These are phyloP conservation scores for Martiniozyma abietophila DNA, from an alignment of 805 yeast species.

Conservation along the genomic window DNA sequence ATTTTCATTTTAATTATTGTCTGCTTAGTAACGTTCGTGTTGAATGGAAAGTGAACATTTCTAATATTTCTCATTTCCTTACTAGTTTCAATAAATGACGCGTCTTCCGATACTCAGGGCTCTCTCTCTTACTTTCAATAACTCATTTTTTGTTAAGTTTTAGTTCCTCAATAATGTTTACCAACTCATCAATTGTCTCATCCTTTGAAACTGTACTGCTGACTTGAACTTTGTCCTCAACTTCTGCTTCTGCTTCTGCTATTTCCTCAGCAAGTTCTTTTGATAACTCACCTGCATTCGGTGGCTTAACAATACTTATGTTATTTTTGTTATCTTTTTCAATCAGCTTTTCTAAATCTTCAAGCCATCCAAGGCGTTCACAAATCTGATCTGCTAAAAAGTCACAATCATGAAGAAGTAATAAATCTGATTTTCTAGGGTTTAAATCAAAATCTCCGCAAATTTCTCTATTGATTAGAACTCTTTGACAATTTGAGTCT, in stretches of 20 bases:
- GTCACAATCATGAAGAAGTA: slow-evolving; percentile 59
- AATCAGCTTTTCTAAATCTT: slow-evolving; percentile 39
- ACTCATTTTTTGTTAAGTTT: no score
- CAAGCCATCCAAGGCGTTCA: slow-evolving; percentile 52
- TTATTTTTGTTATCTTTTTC: slow-evolving; percentile 9
- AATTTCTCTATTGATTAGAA: slow-evolving; percentile 61
- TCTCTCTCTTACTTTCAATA: no score
- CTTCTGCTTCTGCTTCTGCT: background rate
- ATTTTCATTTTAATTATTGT: no score
- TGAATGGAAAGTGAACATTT: no score
- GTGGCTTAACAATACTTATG: background rate
- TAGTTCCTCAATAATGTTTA: slow-evolving; percentile 1
- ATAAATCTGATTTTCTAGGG: slow-evolving; percentile 50
- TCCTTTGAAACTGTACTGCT: background rate
- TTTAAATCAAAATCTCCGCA: slow-evolving; percentile 63
- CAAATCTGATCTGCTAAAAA: slow-evolving; percentile 47
- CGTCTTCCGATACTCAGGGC: no score
- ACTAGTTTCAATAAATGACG: no score
- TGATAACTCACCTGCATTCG: slow-evolving; percentile 1
- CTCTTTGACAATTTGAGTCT: slow-evolving; percentile 38
- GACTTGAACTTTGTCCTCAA: background rate
- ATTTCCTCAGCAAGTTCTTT: slow-evolving; percentile 11
- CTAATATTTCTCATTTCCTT: no score
- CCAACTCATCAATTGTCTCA: slow-evolving; percentile 8
- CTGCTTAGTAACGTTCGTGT: no score